Evolutionary conservation across 768 basidiomycete genomes (phyloP).

Genomic region (Trametes elegans): DNA sequence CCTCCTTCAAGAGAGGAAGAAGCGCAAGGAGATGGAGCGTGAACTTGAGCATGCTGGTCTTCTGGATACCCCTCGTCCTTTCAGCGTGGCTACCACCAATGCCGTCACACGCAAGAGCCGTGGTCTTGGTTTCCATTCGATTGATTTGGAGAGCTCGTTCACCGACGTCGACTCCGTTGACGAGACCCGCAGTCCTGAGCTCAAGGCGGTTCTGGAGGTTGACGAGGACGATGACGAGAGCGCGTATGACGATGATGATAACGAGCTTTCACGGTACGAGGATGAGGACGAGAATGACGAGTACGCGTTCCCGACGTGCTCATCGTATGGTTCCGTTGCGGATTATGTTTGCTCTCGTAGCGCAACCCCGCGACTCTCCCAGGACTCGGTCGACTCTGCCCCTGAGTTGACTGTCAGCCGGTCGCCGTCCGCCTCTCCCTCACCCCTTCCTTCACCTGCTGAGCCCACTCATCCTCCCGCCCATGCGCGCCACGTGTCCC

Average conservation of each 20-base stretch:
- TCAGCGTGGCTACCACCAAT: constrained; percentile 23
- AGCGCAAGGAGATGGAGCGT: constrained; percentile 49
- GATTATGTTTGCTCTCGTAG: constrained; percentile 31
- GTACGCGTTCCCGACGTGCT: constrained; percentile 35
- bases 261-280: constrained; percentile 64
- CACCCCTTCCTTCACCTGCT: constrained; percentile 26
- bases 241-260: constrained; percentile 42
- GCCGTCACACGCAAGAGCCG: constrained; percentile 33
- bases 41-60: constrained; percentile 45
- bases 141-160: constrained; percentile 62
- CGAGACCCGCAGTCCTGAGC: constrained; percentile 30
- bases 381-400: constrained; percentile 19
- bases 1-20: constrained; percentile 22
- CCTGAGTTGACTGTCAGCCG: constrained; percentile 21
- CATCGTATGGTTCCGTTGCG: constrained; percentile 29
- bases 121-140: constrained; percentile 53
- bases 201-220: constrained; percentile 61
- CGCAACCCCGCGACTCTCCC: constrained; percentile 30
- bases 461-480: constrained; percentile 29
- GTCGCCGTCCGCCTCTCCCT: constrained; percentile 33
- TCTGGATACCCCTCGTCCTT: constrained; percentile 43
- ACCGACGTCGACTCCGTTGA: constrained; percentile 69
- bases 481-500: constrained; percentile 40
- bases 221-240: constrained; percentile 37
- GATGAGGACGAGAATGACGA: constrained; percentile 73